These are phyloP conservation scores for Kodamaea kaohsiungensis DNA, from an alignment of 805 yeast genomes.

Conservation along the genomic window DNA sequence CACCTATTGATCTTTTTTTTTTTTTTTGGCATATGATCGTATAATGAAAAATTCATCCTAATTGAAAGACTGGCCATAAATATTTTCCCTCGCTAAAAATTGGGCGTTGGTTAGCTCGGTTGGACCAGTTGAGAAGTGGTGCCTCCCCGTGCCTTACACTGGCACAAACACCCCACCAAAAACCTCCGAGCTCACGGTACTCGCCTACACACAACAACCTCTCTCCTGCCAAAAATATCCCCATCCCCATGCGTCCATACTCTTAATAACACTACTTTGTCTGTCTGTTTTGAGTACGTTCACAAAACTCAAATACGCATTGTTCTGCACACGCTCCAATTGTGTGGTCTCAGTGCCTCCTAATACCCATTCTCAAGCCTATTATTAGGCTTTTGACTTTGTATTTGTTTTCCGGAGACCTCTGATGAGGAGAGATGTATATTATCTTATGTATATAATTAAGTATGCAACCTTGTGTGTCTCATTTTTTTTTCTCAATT, in stretches of 20 bases:
- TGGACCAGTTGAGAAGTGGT: background rate
- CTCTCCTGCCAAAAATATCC: background rate
- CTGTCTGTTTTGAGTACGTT: background rate
- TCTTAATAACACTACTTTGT: background rate
- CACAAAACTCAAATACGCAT: background rate
- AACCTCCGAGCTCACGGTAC: background rate
- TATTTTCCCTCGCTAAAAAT: background rate
- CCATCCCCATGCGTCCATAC: conserved; percentile 1
- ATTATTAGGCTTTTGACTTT: background rate
- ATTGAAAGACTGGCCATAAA: too few species aligned
- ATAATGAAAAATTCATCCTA: too few species aligned
- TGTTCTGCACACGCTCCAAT: background rate
- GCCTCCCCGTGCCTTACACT: background rate
- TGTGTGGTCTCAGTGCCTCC: background rate
- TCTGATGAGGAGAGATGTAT: background rate
- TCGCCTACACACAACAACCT: background rate
- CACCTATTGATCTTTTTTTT: too few species aligned
- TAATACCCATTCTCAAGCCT: background rate
- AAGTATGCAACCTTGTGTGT: conserved; percentile 2
- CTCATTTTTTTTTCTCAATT: background rate
- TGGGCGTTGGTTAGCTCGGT: too few species aligned
- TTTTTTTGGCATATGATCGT: too few species aligned
- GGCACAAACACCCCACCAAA: background rate
- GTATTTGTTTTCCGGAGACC: background rate
- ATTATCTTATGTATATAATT: conserved; percentile 1